phyloP scores from a whole-genome alignment of 2,329 filamentous ascomycete species.

The Chalaropsis thielavioides region DNA sequence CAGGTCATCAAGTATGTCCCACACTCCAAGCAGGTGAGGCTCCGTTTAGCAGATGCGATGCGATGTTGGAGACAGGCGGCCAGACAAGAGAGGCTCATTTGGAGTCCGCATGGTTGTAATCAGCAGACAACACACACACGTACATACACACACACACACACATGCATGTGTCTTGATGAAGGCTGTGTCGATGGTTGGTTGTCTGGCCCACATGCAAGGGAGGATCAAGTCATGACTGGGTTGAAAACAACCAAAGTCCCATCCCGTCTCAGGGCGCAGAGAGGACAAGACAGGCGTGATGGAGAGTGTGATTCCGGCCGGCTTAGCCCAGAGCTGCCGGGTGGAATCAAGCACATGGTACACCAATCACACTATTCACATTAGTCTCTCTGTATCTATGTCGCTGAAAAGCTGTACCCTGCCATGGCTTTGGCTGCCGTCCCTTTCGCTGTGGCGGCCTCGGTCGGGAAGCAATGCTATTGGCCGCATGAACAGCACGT shows the following conservation, averaged over 20 bases:
- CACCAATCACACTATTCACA: neutral
- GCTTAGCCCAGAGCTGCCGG: neutral
- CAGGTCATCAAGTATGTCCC: neutral
- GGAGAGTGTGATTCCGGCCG: neutral
- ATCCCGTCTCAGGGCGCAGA: too few species aligned
- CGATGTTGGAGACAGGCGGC: too few species aligned
- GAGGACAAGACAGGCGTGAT: too few species aligned
- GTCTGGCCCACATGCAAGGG: too few species aligned
- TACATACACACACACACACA: too few species aligned
- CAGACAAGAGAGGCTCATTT: neutral
- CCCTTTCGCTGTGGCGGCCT: neutral
- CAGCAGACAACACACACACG: too few species aligned
- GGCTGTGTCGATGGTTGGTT: too few species aligned
- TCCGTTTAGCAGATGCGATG: too few species aligned
- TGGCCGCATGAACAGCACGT: neutral
- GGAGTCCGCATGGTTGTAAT: too few species aligned
- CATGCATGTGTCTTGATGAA: too few species aligned
- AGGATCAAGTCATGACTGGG: too few species aligned
- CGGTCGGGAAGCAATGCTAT: neutral
- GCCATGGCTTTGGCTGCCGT: neutral
- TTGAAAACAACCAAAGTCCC: too few species aligned
- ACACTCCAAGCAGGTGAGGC: neutral
- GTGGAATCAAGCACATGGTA: neutral
- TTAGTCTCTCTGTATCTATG: neutral
- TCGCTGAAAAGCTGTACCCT: neutral